Evolutionary conservation across 345 rosid genomes (phyloP), one percentile per base, ranked within the genome.

Genomic region (Laguncularia racemosa): DNA sequence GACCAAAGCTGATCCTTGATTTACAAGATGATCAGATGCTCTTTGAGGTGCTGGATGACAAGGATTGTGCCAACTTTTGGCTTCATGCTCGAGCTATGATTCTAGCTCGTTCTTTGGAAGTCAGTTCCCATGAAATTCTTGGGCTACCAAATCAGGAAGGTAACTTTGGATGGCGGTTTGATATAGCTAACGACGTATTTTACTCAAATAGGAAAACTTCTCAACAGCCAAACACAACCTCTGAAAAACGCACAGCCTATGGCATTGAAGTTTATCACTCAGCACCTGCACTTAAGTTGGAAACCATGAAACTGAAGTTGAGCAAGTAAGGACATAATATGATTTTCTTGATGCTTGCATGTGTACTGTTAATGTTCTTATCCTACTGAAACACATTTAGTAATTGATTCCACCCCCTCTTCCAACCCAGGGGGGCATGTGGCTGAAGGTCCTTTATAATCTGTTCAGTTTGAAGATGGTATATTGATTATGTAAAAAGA

Each of bases 11-110:
- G 51, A 85, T 93, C 70, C 79, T 81, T 63, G 96, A 93, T 77
- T 96, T 93, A 70, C 96, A 82, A 67, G 99, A 93, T 73, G 81
- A 84, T 76, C 91, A 84, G 64, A 93, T 93, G 97, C 85, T 87
- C 67, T 89, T 89, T 72, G 90, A 93, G 78, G 77, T 89, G 71
- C 59, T 78, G 53, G 91, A 89, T 85, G 68, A 72, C 52, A 73
- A 76, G 79, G 89, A 89, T 63, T 71, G 70, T 56, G 71, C 78
- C 61, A 66, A 81, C 72, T 85, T 85, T 59, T 88, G 74, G 72
- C 88, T 73, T 61, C 99, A 85, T 75, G 85, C 96, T 12, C 96
- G 95, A 64, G 97, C 99, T 58, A 89, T 93, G 99, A 72, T 89
- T 48, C 73, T 89, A 55, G 73, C 83, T 52, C 77, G 73, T 54